Evolutionary conservation across 768 basidiomycete genomes (phyloP).

Genomic region (Pholiota molesta): DNA sequence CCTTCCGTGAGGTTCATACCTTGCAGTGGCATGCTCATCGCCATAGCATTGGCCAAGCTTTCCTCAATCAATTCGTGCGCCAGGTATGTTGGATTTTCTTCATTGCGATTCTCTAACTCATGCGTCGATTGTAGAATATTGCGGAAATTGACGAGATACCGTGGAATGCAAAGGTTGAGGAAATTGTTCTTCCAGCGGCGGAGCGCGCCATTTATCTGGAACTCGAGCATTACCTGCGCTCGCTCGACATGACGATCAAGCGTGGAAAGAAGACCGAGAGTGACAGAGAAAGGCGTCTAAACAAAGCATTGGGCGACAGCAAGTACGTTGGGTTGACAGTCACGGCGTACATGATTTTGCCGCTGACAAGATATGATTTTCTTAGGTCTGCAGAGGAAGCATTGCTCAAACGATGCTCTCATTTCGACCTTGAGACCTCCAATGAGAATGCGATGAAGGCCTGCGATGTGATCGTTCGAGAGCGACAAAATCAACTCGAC

Average conservation of each 20-base stretch:
- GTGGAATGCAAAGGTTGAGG: constrained; percentile 63
- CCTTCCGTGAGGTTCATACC: constrained; percentile 93
- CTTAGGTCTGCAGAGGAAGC: constrained; percentile 87
- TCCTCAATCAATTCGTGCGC: constrained; percentile 81
- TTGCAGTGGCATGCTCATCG: constrained; percentile 92
- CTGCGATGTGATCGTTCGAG: constrained; percentile 88
- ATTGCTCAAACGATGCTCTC: constrained; percentile 91
- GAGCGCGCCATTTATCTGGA: constrained; percentile 95
- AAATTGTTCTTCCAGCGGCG: constrained; percentile 82
- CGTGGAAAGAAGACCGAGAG: constrained; percentile 69
- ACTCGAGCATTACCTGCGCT: constrained; percentile 89
- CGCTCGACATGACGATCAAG: constrained; percentile 84
- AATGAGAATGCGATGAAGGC: constrained; percentile 85
- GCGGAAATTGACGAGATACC: constrained; percentile 98
- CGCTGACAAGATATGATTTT: background rate
- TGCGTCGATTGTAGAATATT: constrained; percentile 61
- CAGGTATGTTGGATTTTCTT: constrained; percentile 54
- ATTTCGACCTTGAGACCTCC: constrained; percentile 82
- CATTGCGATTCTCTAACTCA: background rate
- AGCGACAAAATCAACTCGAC: constrained; percentile 78
- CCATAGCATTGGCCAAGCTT: constrained; percentile 78
- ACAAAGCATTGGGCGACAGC: constrained; percentile 87
- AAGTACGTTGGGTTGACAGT: constrained; percentile 52
- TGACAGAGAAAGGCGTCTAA: constrained; percentile 88
- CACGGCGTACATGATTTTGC: background rate